These are phyloP conservation scores for Elaeis oleifera DNA, from an alignment of 202 grass and related monocot genomes.

Conservation along the genomic window DNA sequence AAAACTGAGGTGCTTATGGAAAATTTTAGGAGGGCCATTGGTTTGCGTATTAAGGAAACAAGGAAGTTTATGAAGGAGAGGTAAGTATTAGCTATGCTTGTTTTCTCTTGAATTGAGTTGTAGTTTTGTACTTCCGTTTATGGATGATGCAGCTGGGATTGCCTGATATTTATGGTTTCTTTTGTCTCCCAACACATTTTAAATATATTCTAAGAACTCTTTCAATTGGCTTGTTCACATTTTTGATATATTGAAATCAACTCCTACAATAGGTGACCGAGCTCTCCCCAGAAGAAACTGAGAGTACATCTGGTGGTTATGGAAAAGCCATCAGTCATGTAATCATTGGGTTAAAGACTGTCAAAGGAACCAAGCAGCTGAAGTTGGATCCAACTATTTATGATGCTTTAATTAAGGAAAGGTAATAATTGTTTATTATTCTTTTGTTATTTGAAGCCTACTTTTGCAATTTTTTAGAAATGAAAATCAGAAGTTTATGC, in stretches of 20 bases:
- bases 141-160: neutral
- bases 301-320: slow-evolving; percentile 76
- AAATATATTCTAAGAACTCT: neutral
- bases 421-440: slow-evolving; percentile 25
- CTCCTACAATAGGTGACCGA: slow-evolving; percentile 67
- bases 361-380: slow-evolving; percentile 94
- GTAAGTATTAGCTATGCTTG: slow-evolving; percentile 21
- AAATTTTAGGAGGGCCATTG: slow-evolving; percentile 84
- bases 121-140: slow-evolving; percentile 2
- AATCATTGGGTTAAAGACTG: slow-evolving; percentile 88
- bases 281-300: slow-evolving; percentile 84
- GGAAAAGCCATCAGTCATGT: slow-evolving; percentile 85
- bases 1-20: slow-evolving; percentile 96
- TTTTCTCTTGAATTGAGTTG: slow-evolving; percentile 8
- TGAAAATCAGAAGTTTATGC: no score
- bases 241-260: slow-evolving; percentile 9
- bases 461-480: no score
- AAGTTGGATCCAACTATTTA: slow-evolving; percentile 95
- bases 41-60: slow-evolving; percentile 96
- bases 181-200: neutral
- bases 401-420: slow-evolving; percentile 98
- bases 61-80: slow-evolving; percentile 98
- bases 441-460: no score
- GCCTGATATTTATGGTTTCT: slow-evolving; percentile 1
- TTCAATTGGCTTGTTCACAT: neutral